Percentiles rank a stretch among this genome's conserved stretches.
Conservation (phyloP, 371 early-diverging fungal species). For the Dichotomocladium elegans region DNA sequence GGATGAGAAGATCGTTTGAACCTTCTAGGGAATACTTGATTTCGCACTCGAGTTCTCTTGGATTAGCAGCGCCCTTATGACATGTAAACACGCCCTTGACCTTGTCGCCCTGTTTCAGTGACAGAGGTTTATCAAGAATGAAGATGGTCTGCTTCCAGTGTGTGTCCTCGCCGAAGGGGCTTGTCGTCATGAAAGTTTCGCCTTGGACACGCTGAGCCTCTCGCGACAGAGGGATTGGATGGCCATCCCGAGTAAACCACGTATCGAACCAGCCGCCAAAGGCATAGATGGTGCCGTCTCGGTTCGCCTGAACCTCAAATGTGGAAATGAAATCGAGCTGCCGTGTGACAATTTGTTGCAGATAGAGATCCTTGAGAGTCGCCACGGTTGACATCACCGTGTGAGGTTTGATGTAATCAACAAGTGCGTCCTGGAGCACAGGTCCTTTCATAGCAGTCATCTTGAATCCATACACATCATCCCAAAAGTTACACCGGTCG, state of each 20-base stretch:
- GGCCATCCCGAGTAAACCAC: slow-evolving; percentile 70
- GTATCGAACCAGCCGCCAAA: slow-evolving; percentile 87
- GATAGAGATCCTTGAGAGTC: slow-evolving; percentile 67
- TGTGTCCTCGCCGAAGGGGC: slow-evolving; percentile 66
- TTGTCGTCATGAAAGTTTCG: slow-evolving; percentile 59
- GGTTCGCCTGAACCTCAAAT: slow-evolving; percentile 55
- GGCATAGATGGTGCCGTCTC: slow-evolving; percentile 68
- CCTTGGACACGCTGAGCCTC: slow-evolving; percentile 30
- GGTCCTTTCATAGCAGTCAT: slow-evolving; percentile 78
- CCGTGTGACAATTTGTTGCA: slow-evolving; percentile 50
- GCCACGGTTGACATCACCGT: slow-evolving; percentile 66
- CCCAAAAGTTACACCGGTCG: slow-evolving; percentile 80
- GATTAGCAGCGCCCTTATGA: slow-evolving; percentile 49
- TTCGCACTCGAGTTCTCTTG: slow-evolving; percentile 59
- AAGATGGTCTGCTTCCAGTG: slow-evolving; percentile 72
- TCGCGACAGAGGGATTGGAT: slow-evolving; percentile 37
- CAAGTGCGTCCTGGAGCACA: slow-evolving; percentile 50
- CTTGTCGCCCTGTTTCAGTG: slow-evolving; percentile 37
- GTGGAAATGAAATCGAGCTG: slow-evolving; percentile 52
- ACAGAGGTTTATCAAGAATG: slow-evolving; percentile 45
- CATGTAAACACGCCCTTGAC: slow-evolving; percentile 58
- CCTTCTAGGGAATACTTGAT: slow-evolving; percentile 45
- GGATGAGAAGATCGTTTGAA: slow-evolving; percentile 13
- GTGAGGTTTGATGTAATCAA: slow-evolving; percentile 67
- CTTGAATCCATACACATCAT: slow-evolving; percentile 85